Conservation (phyloP, 495 filamentous ascomycete genomes). For the Neurospora tetraspora region DNA sequence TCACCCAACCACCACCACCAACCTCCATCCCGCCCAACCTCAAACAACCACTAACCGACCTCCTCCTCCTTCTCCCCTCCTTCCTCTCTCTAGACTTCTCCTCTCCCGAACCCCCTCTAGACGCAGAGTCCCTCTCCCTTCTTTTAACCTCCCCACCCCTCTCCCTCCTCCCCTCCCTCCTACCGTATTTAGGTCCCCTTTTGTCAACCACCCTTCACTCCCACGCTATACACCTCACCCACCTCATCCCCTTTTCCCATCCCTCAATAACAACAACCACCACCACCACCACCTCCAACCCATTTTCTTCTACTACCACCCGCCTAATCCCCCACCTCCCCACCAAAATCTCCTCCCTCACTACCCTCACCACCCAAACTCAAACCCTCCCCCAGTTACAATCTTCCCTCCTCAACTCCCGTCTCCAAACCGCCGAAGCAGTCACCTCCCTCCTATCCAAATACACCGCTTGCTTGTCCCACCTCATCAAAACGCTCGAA, state of each 20-base stretch:
- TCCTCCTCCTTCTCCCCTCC: background rate
- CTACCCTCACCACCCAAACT: constrained; percentile 2
- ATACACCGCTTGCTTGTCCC: constrained; percentile 20
- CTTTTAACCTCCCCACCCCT: background rate
- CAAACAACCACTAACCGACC: background rate
- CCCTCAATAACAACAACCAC: background rate
- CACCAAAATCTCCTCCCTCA: background rate
- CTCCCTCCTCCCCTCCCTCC: background rate
- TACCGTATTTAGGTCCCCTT: background rate
- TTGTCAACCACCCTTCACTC: background rate
- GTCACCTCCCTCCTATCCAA: constrained; percentile 18
- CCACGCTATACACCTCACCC: background rate
- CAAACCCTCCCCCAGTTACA: constrained; percentile 7
- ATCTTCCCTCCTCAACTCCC: constrained; percentile 15
- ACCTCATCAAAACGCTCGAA: constrained; percentile 29
- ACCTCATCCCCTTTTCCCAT: background rate
- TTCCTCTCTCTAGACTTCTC: background rate
- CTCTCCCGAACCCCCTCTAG: background rate
- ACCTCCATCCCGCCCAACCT: background rate
- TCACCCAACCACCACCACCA: background rate
- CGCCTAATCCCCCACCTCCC: too few relatives aligned
- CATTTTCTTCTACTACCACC: too few relatives aligned
- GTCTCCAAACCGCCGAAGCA: constrained; percentile 13
- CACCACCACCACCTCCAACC: background rate
- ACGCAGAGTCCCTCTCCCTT: background rate